Evolutionary conservation across 2,329 filamentous ascomycete species (phyloP).

Genomic region (Pseudogymnoascus sp.): DNA sequence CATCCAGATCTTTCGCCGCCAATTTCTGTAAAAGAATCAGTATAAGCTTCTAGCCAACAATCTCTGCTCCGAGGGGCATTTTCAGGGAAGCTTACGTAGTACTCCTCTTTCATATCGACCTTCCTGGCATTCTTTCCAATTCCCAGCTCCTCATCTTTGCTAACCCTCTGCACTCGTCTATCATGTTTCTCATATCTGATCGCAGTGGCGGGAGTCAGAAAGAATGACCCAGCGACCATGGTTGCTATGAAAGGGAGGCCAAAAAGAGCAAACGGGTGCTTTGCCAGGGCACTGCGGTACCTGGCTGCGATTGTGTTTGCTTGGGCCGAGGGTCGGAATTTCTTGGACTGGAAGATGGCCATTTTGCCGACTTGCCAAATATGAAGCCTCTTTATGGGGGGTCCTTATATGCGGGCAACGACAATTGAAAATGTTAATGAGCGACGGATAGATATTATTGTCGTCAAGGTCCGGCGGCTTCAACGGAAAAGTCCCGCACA

Average conservation of each 20-base stretch:
- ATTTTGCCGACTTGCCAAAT: constrained; percentile 32
- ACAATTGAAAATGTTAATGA: neutral
- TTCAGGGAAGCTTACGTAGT: constrained; percentile 57
- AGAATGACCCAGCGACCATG: constrained; percentile 87
- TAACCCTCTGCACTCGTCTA: constrained; percentile 76
- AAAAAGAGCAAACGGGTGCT: constrained; percentile 84
- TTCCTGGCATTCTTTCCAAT: constrained; percentile 63
- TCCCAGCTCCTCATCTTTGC: constrained; percentile 76
- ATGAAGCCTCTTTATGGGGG: neutral
- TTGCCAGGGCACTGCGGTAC: constrained; percentile 68
- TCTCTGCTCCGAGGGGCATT: neutral
- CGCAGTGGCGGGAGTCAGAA: constrained; percentile 88
- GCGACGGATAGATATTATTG: neutral
- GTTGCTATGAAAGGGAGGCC: constrained; percentile 86
- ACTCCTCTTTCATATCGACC: constrained; percentile 78
- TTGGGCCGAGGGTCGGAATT: constrained; percentile 60
- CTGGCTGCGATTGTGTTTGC: constrained; percentile 60
- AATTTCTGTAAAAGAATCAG: constrained; percentile 48
- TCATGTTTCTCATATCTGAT: constrained; percentile 91
- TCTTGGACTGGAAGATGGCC: constrained; percentile 60
- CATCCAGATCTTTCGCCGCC: constrained; percentile 82
- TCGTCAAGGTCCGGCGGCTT: neutral
- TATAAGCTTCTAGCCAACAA: constrained; percentile 12
- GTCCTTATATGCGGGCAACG: neutral
- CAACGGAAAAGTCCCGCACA: neutral